phyloP scores from a whole-genome alignment of 2,329 filamentous ascomycete genomes.

The Fusarium citri region DNA sequence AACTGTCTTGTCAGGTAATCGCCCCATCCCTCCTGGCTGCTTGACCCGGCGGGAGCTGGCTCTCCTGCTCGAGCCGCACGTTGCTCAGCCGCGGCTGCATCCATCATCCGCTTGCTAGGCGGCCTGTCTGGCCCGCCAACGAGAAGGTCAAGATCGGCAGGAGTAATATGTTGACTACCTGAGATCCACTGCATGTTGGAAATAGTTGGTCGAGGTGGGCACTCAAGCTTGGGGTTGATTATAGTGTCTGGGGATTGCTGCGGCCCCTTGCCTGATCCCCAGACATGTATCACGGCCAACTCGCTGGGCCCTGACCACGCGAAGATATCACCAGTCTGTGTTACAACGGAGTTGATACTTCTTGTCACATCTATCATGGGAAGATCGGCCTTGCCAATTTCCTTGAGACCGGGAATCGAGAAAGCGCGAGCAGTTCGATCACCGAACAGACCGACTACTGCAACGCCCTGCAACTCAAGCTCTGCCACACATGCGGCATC shows the following conservation, averaged over 20 bases:
- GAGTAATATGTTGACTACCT: constrained; percentile 90
- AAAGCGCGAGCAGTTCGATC: constrained; percentile 84
- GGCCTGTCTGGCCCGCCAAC: constrained; percentile 91
- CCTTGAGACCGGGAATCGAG: constrained; percentile 87
- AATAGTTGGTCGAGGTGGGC: constrained; percentile 89
- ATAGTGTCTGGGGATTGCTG: constrained; percentile 76
- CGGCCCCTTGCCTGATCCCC: constrained; percentile 77
- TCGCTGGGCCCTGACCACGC: constrained; percentile 92
- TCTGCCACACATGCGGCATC: constrained; percentile 82
- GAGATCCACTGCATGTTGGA: constrained; percentile 97
- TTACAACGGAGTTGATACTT: constrained; percentile 76
- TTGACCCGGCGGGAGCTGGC: constrained; percentile 45
- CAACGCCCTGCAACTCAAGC: constrained; percentile 79
- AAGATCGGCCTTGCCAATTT: constrained; percentile 77
- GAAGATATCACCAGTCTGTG: constrained; percentile 82
- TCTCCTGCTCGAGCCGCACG: constrained; percentile 61
- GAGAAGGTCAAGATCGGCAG: constrained; percentile 87
- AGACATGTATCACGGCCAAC: constrained; percentile 83
- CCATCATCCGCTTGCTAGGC: constrained; percentile 87
- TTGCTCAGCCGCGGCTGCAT: constrained; percentile 80
- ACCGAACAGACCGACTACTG: constrained; percentile 85
- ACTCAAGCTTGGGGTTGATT: constrained; percentile 78
- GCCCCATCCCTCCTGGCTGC: constrained; percentile 72
- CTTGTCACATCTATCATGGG: constrained; percentile 79
- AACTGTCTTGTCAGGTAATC: constrained; percentile 88